Conservation (phyloP, 805 yeast species). For the Metschnikowia koreensis region DNA sequence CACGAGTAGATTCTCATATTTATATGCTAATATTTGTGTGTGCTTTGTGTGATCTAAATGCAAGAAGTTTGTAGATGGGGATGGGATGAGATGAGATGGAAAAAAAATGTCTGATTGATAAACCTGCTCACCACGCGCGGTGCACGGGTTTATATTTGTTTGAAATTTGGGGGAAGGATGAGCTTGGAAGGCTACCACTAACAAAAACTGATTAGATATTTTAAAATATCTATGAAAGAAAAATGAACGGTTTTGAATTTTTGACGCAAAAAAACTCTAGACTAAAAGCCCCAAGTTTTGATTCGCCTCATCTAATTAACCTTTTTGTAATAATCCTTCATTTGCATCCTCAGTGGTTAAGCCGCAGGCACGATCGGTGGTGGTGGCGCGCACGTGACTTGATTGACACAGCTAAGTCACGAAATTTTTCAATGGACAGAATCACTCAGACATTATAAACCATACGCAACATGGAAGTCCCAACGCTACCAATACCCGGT, state of each 20-base stretch:
- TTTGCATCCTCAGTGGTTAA: not conserved
- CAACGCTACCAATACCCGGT: slow-evolving; percentile 57
- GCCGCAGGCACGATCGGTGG: not conserved
- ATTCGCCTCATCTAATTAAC: no score
- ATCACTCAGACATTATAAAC: not conserved
- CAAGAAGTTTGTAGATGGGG: slow-evolving; percentile 9
- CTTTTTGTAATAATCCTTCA: not conserved
- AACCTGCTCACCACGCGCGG: slow-evolving; percentile 6
- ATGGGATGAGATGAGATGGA: slow-evolving; percentile 18
- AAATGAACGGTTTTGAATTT: no score
- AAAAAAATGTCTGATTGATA: slow-evolving; percentile 11
- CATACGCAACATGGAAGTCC: slow-evolving; percentile 47
- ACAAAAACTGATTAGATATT: no score
- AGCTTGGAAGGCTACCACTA: not conserved
- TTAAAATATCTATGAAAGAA: no score
- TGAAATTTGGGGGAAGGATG: slow-evolving; percentile 2
- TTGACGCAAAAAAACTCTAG: no score
- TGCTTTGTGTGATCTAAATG: slow-evolving; percentile 5
- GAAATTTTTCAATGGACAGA: slow-evolving; percentile 3
- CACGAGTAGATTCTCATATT: slow-evolving; percentile 84
- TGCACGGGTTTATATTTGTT: slow-evolving; percentile 15
- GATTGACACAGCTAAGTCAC: not conserved
- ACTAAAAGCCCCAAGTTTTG: no score
- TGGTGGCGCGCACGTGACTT: slow-evolving; percentile 12
- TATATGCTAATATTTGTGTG: slow-evolving; percentile 11